Conservation (phyloP, 352 stramenopile genomes). For the Phytopythium aichiense region DNA sequence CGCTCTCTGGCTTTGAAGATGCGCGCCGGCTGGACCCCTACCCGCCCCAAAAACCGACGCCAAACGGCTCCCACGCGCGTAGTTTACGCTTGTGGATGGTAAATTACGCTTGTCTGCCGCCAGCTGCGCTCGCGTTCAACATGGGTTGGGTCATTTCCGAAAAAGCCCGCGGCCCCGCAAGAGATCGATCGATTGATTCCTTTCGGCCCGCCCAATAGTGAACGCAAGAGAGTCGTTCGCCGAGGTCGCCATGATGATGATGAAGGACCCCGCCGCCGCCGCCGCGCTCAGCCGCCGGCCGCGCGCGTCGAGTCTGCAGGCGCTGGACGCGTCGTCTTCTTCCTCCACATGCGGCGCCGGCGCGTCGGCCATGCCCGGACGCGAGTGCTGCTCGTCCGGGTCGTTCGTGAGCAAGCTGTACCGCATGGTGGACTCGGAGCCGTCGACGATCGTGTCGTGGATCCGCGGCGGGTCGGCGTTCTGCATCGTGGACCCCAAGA, state of each 20-base stretch:
- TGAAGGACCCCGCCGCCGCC: constrained; percentile 21
- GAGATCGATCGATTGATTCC: background rate
- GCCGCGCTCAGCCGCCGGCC: constrained; percentile 24
- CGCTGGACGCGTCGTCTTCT: constrained; percentile 17
- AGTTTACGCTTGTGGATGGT: background rate
- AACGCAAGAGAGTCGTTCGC: background rate
- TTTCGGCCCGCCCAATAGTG: constrained; percentile 6
- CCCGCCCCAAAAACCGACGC: background rate
- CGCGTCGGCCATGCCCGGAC: constrained; percentile 16
- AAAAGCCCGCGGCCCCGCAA: constrained; percentile 40
- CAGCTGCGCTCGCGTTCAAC: constrained; percentile 23
- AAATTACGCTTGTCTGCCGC: background rate
- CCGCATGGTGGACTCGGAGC: constrained; percentile 82
- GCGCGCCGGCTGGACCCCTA: background rate
- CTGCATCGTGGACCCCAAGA: constrained; percentile 88
- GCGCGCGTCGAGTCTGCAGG: constrained; percentile 50
- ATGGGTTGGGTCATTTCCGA: constrained; percentile 55
- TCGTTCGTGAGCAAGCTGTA: constrained; percentile 86
- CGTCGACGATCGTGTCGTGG: constrained; percentile 78
- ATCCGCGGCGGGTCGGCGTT: constrained; percentile 85
- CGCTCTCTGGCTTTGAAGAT: constrained; percentile 6
- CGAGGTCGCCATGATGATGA: constrained; percentile 8
- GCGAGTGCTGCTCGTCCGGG: constrained; percentile 60
- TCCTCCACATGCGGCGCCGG: constrained; percentile 10
- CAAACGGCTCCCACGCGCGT: background rate